phyloP scores from a whole-genome alignment of 2,329 filamentous ascomycete genomes.

The Penicillium sp. region DNA sequence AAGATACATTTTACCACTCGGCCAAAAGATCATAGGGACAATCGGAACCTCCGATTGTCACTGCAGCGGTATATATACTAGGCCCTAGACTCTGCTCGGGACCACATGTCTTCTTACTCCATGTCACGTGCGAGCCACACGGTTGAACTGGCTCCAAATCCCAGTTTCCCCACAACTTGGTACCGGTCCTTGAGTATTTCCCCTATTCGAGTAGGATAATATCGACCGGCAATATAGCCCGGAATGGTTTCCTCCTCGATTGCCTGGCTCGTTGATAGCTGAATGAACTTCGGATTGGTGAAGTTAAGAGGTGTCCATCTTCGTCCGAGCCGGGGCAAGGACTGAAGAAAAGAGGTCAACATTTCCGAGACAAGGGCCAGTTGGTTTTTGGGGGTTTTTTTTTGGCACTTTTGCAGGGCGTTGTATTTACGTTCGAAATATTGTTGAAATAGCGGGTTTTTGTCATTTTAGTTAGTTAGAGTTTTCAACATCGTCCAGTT shows the following conservation, averaged over 20 bases:
- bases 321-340: neutral
- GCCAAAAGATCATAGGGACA: too few species aligned
- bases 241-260: slow-evolving; percentile 38
- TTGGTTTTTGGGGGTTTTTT: too few species aligned
- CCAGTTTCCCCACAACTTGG: slow-evolving; percentile 39
- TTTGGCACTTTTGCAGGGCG: too few species aligned
- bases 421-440: too few species aligned
- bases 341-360: neutral
- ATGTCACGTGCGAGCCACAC: slow-evolving; percentile 41
- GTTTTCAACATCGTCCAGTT: too few species aligned
- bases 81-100: too few species aligned
- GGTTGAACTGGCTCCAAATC: slow-evolving; percentile 39
- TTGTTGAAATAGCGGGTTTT: too few species aligned
- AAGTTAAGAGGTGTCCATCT: slow-evolving; percentile 36
- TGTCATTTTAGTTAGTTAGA: too few species aligned
- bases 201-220: slow-evolving; percentile 35
- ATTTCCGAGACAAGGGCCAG: neutral
- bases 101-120: slow-evolving; percentile 28
- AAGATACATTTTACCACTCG: too few species aligned
- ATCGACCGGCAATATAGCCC: slow-evolving; percentile 24
- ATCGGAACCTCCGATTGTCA: too few species aligned
- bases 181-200: slow-evolving; percentile 33
- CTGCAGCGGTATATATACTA: too few species aligned
- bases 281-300: slow-evolving; percentile 29
- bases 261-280: slow-evolving; percentile 23